Evolutionary conservation across 176 grass and related monocot genomes (phyloP).

Genomic region (Bothriochloa decipiens): DNA sequence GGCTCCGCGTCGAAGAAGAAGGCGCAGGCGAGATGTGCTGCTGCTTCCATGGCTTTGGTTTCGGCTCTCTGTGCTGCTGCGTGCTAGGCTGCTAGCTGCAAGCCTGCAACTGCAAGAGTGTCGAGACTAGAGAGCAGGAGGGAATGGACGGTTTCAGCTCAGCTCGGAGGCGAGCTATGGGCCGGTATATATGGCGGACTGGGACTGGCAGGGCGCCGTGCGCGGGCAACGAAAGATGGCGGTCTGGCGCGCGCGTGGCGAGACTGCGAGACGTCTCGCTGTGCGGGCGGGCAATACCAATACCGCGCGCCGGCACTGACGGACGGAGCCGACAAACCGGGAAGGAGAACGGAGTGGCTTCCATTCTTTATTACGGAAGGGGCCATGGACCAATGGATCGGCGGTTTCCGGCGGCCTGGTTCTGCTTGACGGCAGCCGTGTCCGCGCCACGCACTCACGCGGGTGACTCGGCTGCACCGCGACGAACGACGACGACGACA

Average conservation of each 20-base stretch:
- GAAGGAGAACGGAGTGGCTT: not conserved
- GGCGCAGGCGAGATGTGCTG: constrained; percentile 1
- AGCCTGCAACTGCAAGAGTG: not conserved
- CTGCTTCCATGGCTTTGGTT: constrained; percentile 6
- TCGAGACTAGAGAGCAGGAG: not conserved
- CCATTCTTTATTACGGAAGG: not conserved
- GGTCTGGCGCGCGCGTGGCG: not conserved
- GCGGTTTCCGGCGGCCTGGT: not conserved
- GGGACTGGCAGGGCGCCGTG: not conserved
- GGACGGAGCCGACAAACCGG: not conserved
- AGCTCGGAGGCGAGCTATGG: not conserved
- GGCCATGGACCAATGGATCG: not conserved
- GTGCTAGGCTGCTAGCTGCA: not conserved
- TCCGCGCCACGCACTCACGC: not conserved
- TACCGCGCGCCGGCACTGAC: not conserved
- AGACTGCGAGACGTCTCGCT: not conserved
- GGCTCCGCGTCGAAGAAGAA: constrained; percentile 61
- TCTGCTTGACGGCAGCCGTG: constrained; percentile 5
- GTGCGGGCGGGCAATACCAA: not conserved
- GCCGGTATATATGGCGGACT: not conserved
- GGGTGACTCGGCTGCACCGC: constrained; percentile 19
- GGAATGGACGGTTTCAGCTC: not conserved
- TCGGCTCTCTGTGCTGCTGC: not conserved
- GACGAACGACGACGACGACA: not conserved
- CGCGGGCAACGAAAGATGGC: not conserved